Base-by-base conservation (phyloP, 768 basidiomycete genomes). In the Mycena crocata region DNA sequence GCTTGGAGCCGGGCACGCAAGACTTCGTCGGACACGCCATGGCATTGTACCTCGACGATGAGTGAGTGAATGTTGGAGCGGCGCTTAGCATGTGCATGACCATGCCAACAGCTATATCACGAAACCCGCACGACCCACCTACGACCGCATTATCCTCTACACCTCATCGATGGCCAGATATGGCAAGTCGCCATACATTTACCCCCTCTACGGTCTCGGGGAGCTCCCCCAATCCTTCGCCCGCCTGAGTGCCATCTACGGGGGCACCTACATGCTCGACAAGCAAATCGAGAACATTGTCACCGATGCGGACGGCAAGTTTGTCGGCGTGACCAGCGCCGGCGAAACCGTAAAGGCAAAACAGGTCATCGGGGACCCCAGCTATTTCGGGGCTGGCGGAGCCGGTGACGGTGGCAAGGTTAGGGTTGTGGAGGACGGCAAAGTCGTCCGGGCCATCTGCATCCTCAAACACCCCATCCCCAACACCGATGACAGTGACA, bases 191-290 rank as follows among this genome's bases (percentile, higher is more conserved):
- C 98, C 98, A 1, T 99, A 99, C 85, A 98, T 99, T 76, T 99
- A 99, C 84, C 98, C 98, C 19, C 87, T 98, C 40, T 99, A 99
- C 79, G 98, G 98, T 68, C 93, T 99, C 64, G 98, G 98, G 71
- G 98, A 99, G 78, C 93, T 99, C 54, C 98, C 98, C 13, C 98
- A 99, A 77, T 94, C 98, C 3, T 99, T 99, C 76, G 98, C 98
- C 10, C 95, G 98, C 73, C 89, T 99, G 59, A 95, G 93, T 68
- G 98, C 98, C 70, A 98, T 99, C 77, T 98, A 99, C 76, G 98
- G 98, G 42, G 98, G 98, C 44, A 99, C 98, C 15, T 99, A 99
- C 84, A 99, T 99, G 98, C 91, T 99, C 62, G 96, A 98, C 85
- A 99, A 99, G 82, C 85, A 84, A 49, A 92, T 98, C 73, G 90